Conservation (phyloP, 2,329 filamentous ascomycete genomes). For the Simplicillium sp. region DNA sequence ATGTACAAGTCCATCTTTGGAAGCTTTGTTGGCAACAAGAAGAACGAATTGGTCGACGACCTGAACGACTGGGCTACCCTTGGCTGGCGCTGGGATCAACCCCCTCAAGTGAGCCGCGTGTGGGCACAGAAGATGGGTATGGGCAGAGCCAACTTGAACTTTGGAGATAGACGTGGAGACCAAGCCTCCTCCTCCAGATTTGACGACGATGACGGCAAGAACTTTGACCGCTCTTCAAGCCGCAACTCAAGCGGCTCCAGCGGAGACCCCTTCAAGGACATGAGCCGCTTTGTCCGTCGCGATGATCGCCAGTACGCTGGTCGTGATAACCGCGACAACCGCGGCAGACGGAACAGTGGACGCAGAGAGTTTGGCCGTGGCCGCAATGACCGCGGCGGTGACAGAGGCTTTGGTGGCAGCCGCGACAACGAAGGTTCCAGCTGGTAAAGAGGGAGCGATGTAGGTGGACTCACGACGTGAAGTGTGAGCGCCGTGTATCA, state of each 20-base stretch:
- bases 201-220: conserved; percentile 4
- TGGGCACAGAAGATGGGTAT: conserved; percentile 24
- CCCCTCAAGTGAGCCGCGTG: conserved; percentile 26
- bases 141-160: conserved; percentile 21
- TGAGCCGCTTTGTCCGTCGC: conserved; percentile 7
- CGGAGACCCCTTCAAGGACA: conserved; percentile 12
- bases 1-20: conserved; percentile 52
- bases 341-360: no score
- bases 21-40: conserved; percentile 26
- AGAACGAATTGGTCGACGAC: conserved; percentile 30
- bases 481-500: neutral
- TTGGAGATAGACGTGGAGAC: conserved; percentile 8
- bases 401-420: conserved; percentile 4
- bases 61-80: conserved; percentile 43
- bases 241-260: conserved; percentile 1
- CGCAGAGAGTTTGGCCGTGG: neutral
- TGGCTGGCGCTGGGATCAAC: conserved; percentile 41
- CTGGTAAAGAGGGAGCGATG: neutral
- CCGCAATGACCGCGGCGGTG: conserved; percentile 3
- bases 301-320: conserved; percentile 4
- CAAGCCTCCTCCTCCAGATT: neutral
- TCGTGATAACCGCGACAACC: neutral
- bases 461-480: neutral
- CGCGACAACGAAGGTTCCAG: conserved; percentile 2
- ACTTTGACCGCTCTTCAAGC: conserved; percentile 7